Evolutionary conservation across 2,329 filamentous ascomycete genomes (phyloP).

Genomic region (Plenodomus biglobosus): DNA sequence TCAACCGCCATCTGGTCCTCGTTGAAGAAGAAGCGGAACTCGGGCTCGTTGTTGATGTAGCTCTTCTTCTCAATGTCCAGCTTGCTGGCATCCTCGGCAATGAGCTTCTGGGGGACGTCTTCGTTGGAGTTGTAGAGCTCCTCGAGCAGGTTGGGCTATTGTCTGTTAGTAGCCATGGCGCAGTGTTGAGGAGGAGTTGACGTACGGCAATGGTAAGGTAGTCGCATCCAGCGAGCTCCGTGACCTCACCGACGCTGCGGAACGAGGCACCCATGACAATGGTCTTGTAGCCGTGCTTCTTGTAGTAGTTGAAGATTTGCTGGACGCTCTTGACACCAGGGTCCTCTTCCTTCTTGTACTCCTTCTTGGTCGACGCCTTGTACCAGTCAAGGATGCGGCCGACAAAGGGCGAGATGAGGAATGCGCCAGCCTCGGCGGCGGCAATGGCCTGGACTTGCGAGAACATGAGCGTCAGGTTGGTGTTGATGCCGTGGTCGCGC

Average conservation of each 20-base stretch:
- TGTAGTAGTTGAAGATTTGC: slow-evolving; percentile 99
- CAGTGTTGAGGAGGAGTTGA: slow-evolving; percentile 16
- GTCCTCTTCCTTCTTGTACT: slow-evolving; percentile 86
- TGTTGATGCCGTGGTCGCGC: slow-evolving; percentile 94
- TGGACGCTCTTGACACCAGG: slow-evolving; percentile 94
- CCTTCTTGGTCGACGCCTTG: slow-evolving; percentile 95
- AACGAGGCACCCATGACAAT: slow-evolving; percentile 99
- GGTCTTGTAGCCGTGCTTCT: slow-evolving; percentile 98
- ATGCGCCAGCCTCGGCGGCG: slow-evolving; percentile 90
- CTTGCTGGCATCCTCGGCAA: slow-evolving; percentile 63
- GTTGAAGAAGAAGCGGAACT: slow-evolving; percentile 99
- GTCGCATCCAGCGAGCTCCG: slow-evolving; percentile 95
- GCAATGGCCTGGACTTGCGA: slow-evolving; percentile 91
- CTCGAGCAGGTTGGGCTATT: slow-evolving; percentile 86
- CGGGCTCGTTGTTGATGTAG: slow-evolving; percentile 86
- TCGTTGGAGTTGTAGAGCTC: slow-evolving; percentile 84
- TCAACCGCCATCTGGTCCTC: slow-evolving; percentile 99
- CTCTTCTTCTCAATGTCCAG: slow-evolving; percentile 83
- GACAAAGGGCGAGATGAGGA: slow-evolving; percentile 98
- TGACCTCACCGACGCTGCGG: slow-evolving; percentile 95
- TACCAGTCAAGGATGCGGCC: slow-evolving; percentile 99
- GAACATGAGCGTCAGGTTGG: slow-evolving; percentile 99
- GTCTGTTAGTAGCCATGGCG: slow-evolving; percentile 12
- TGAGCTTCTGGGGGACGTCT: slow-evolving; percentile 88
- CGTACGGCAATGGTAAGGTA: slow-evolving; percentile 96